These are phyloP conservation scores for Camptophora hylomeconis DNA, from an alignment of 2,329 filamentous ascomycete species.

Conservation along the genomic window DNA sequence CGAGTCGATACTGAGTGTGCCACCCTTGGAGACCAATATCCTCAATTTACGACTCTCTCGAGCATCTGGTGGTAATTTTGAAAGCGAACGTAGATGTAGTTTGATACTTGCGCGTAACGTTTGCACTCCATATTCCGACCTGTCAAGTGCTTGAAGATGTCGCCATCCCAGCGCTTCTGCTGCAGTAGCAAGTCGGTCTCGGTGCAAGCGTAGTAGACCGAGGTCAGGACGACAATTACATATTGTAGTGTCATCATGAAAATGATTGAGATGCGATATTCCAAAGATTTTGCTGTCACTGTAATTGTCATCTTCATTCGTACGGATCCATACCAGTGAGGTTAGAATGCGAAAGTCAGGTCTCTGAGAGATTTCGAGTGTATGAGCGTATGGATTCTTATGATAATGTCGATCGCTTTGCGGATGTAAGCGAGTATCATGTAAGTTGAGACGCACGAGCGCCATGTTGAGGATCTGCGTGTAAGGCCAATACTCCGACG, in stretches of 20 bases:
- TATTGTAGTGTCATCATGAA: slow-evolving; percentile 1
- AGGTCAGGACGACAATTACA: slow-evolving; percentile 1
- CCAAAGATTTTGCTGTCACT: background rate
- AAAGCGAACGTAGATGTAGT: background rate
- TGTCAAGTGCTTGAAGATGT: slow-evolving; percentile 1
- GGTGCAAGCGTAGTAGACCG: slow-evolving; percentile 56
- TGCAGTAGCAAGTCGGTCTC: slow-evolving; percentile 58
- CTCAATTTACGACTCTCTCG: slow-evolving; percentile 5
- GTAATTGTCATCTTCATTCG: background rate
- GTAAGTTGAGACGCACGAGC: too few relatives aligned
- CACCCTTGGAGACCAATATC: slow-evolving; percentile 6
- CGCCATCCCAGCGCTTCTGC: slow-evolving; percentile 37
- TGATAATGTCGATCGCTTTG: too few relatives aligned
- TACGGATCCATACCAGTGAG: slow-evolving; percentile 2
- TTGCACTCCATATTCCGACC: background rate
- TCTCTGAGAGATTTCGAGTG: too few relatives aligned
- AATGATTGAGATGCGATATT: background rate
- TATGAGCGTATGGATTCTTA: too few relatives aligned
- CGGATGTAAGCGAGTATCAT: too few relatives aligned
- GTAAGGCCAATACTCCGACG: too few relatives aligned
- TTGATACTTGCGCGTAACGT: background rate
- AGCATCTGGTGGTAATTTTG: background rate
- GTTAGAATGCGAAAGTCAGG: slow-evolving; percentile 4
- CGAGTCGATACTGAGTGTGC: slow-evolving; percentile 5
- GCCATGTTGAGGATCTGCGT: too few relatives aligned